Evolutionary conservation across 495 filamentous ascomycete species (phyloP), one percentile per base, ranked within the genome.

Genomic region (Schizothecium vesticola): DNA sequence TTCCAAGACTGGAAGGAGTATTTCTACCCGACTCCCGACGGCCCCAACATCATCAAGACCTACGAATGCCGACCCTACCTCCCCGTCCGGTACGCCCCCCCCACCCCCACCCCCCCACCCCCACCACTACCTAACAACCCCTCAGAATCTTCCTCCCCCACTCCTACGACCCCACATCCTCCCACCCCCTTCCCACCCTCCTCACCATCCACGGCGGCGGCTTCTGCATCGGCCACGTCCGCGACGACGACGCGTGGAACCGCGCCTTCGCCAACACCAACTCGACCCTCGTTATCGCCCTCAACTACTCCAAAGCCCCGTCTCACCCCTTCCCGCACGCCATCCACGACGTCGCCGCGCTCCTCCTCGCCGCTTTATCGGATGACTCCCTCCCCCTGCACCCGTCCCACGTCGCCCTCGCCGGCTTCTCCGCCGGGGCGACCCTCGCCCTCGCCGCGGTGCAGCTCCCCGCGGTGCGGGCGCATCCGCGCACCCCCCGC

Each of bases 191-290:
- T 0, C 75, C 77, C 7, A 75, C 73, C 2, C 22, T 80, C 43
- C 72, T 76, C 55, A 74, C 67, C 56, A 76, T 77, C 67, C 76
- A 79, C 36, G 78, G 78, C 63, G 77, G 78, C 57, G 78, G 77
- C 6, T 80, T 77, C 68, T 78, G 76, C 65, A 23, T 79, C 56
- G 76, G 78, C 28, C 56, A 65, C 6, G 9, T 64, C 25, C 61
- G 67, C 28, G 74, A 78, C 64, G 73, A 77, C 67, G 78, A 80
- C 67, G 74, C 56, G 19, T 78, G 78, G 78, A 80, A 80, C 63
- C 69, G 69, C 24, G 68, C 66, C 31, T 80, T 78, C 57, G 76
- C 78, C 56, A 72, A 71, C 59, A 65, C 66, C 67, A 64, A 75
- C 61, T 63, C 72, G 55, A 56, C 72, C n/a, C 71, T 78, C 3